Evolutionary conservation across 2,329 filamentous ascomycete species (phyloP), one percentile per base, ranked within the genome.

Genomic region (Ophiosphaerella korrae): DNA sequence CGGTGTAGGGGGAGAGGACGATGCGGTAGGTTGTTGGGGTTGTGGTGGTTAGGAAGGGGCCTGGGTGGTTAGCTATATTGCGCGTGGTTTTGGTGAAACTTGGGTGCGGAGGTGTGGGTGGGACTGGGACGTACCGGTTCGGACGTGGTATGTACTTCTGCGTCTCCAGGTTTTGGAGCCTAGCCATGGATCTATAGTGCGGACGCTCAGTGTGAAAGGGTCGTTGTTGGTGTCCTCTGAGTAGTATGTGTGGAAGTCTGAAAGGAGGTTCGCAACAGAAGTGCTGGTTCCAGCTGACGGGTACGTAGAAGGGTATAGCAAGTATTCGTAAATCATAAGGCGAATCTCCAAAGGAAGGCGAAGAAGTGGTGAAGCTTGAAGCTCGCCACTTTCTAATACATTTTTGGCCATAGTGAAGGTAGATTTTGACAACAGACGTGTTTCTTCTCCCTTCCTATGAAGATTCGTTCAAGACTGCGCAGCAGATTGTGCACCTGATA

Each of bases 1-100:
- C 76, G 64, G 69, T 82, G 53, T 68, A 72, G 64, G 55, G 68
- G 8, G 74, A 74, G 45, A 79, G 75, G 38, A 76, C 69, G 39
- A 82, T 74, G 42, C 75, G 74, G 68, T 87, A 87, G 4, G 84
- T 86, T 7, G 84, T 86, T 46, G 79, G 62, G 44, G 74, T 72
- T 47, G 75, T 76, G 18, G 72, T 75, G 43, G 73, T 73, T 34
- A 76, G 68, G 55, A 79, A 77, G 37, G 74, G 74, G 38, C 75
- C 75, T 66, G 50, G 34, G 21, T 34, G n/a, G 53, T 64, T 55
- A 62, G 18, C 18, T 21, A 4, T 21, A 4, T 3, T 21, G 18
- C 18, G 3, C 5, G 18, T 21, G 18, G 18, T 21, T 21, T 4
- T 21, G 18, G 18, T 4, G 18, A 4, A 21, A 21, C 18, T 21